A percentile compares a stretch with the other conserved stretches of the same genome.
Evolutionary conservation across 2,329 filamentous ascomycete genomes (phyloP).

Genomic region (Fusarium coicis): DNA sequence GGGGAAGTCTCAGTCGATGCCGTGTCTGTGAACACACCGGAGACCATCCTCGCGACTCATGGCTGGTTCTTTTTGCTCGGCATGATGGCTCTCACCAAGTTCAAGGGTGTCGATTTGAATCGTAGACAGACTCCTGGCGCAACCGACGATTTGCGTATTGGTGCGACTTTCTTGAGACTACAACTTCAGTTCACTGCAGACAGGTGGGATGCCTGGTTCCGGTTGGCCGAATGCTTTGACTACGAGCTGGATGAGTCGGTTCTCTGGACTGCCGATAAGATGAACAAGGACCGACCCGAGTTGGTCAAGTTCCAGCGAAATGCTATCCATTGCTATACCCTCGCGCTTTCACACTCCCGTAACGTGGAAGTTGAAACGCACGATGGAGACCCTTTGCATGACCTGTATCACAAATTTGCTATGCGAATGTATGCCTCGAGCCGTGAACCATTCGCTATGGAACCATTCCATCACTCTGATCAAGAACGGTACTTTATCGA

Average conservation of each 20-base stretch:
- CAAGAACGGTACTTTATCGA: constrained; percentile 68
- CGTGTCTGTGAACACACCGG: constrained; percentile 73
- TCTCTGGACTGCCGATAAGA: constrained; percentile 89
- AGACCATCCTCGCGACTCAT: constrained; percentile 78
- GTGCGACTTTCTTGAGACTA: constrained; percentile 80
- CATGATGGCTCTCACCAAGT: constrained; percentile 88
- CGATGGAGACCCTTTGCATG: constrained; percentile 65
- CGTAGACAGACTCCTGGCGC: constrained; percentile 82
- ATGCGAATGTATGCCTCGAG: constrained; percentile 72
- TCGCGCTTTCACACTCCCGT: constrained; percentile 67
- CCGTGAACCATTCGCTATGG: constrained; percentile 71
- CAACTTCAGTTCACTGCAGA: constrained; percentile 85
- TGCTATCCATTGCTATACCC: constrained; percentile 82
- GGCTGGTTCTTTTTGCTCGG: constrained; percentile 95
- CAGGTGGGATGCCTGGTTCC: constrained; percentile 91
- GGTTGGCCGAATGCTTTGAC: constrained; percentile 87
- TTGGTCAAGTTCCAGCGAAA: constrained; percentile 80
- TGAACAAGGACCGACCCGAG: constrained; percentile 84
- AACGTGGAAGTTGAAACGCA: constrained; percentile 55
- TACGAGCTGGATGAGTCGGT: constrained; percentile 88
- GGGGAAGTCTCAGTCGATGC: constrained; percentile 81
- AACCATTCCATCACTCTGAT: constrained; percentile 67
- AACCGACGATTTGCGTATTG: constrained; percentile 85
- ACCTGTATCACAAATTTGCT: constrained; percentile 69
- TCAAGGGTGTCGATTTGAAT: constrained; percentile 74